A percentile compares a stretch with the other conserved stretches of the same genome.
These are phyloP conservation scores for Astrothelium macrocarpum DNA, from an alignment of 495 filamentous ascomycete genomes.

Conservation along the genomic window DNA sequence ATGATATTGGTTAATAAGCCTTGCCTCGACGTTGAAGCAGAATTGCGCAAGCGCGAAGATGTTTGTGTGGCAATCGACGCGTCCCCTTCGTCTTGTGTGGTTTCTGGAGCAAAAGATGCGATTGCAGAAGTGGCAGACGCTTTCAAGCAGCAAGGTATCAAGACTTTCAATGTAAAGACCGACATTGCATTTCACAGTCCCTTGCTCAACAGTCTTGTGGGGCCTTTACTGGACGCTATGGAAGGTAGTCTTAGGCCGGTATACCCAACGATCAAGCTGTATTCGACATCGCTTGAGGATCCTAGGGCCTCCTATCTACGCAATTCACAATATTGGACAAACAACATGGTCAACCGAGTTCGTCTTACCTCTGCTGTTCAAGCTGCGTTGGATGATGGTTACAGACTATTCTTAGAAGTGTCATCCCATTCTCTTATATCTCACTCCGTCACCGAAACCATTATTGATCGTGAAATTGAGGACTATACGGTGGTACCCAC, in stretches of 20 bases:
- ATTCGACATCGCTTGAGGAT: neutral
- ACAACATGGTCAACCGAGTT: slow-evolving; percentile 29
- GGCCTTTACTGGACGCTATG: slow-evolving; percentile 25
- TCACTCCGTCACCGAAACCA: slow-evolving; percentile 32
- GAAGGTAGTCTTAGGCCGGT: neutral
- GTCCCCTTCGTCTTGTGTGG: neutral
- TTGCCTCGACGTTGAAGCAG: slow-evolving; percentile 32
- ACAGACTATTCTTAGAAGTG: slow-evolving; percentile 31
- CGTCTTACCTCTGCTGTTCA: slow-evolving; percentile 26
- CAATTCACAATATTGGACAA: slow-evolving; percentile 25
- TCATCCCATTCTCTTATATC: slow-evolving; percentile 32
- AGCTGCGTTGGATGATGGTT: slow-evolving; percentile 31
- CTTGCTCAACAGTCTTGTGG: slow-evolving; percentile 26
- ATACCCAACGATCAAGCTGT: neutral
- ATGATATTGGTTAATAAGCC: slow-evolving; percentile 44
- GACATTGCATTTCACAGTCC: slow-evolving; percentile 33
- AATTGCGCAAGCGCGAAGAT: slow-evolving; percentile 12
- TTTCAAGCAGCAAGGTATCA: slow-evolving; percentile 19
- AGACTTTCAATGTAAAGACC: slow-evolving; percentile 26
- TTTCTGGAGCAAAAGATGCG: neutral
- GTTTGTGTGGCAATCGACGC: neutral
- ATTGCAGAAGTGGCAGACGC: neutral
- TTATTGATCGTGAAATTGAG: slow-evolving; percentile 26
- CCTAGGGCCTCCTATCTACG: slow-evolving; percentile 8
- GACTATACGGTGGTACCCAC: slow-evolving; percentile 16